phyloP scores from a whole-genome alignment of 768 basidiomycete genomes.

The Boletus rubescentipes region DNA sequence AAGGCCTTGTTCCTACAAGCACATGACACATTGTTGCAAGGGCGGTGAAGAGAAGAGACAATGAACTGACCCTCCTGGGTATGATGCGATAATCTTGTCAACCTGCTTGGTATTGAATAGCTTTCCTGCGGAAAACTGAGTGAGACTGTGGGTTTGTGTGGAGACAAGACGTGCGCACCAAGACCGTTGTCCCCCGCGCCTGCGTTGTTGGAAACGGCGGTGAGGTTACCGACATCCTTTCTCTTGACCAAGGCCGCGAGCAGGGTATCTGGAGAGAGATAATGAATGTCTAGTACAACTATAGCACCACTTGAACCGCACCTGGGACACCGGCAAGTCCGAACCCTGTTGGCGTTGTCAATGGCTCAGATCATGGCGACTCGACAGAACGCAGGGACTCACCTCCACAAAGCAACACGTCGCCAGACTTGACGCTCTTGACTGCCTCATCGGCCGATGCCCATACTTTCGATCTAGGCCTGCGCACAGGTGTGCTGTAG shows the following conservation, averaged over 20 bases:
- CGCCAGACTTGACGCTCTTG: constrained; percentile 77
- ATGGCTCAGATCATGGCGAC: neutral
- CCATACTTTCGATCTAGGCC: constrained; percentile 70
- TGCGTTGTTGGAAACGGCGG: constrained; percentile 88
- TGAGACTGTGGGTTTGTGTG: neutral
- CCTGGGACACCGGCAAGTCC: constrained; percentile 88
- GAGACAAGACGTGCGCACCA: constrained; percentile 38
- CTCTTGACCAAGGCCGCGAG: constrained; percentile 74
- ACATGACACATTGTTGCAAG: neutral
- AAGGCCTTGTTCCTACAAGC: constrained; percentile 79
- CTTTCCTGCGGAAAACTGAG: constrained; percentile 48
- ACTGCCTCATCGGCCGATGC: constrained; percentile 80
- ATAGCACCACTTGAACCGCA: constrained; percentile 27
- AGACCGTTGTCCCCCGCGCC: constrained; percentile 70
- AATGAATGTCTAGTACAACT: neutral
- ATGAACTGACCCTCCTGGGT: constrained; percentile 72
- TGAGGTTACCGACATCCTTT: constrained; percentile 70
- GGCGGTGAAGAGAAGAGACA: neutral
- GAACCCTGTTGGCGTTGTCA: constrained; percentile 56
- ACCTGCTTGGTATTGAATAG: constrained; percentile 75
- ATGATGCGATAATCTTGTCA: constrained; percentile 83
- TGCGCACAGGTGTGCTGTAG: constrained; percentile 26
- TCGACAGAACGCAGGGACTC: constrained; percentile 22
- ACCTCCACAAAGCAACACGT: constrained; percentile 82
- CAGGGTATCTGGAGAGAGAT: constrained; percentile 61